These are phyloP conservation scores for Lasiodiplodia citricola DNA, from an alignment of 2,329 filamentous ascomycete genomes.

Conservation along the genomic window DNA sequence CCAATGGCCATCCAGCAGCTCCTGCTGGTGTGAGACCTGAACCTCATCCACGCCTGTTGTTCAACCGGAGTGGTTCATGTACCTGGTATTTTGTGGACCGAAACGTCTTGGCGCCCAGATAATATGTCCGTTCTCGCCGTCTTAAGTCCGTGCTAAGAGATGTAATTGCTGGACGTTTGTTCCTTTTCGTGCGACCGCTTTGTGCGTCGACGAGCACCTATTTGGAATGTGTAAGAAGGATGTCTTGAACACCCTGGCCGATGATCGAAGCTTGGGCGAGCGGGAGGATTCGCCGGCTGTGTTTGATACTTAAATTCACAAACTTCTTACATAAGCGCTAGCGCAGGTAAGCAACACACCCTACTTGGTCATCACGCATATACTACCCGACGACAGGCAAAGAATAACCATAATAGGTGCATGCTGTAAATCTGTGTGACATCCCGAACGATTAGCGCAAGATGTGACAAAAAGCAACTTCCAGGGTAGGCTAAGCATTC, in stretches of 20 bases:
- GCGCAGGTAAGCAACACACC: background rate
- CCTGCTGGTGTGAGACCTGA: background rate
- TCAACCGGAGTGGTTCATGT: background rate
- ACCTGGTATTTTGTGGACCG: background rate
- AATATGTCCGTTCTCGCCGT: background rate
- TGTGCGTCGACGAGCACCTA: too few species aligned
- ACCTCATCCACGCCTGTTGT: background rate
- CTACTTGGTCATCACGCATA: background rate
- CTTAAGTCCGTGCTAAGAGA: background rate
- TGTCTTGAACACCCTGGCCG: background rate
- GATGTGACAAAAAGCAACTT: background rate
- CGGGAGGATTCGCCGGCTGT: background rate
- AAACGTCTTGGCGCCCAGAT: background rate
- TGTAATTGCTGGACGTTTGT: too few species aligned
- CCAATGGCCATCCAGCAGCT: background rate
- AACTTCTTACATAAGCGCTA: conserved; percentile 2
- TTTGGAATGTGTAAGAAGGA: background rate
- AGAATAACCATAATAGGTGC: background rate
- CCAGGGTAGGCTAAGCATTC: background rate
- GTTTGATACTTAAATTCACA: background rate
- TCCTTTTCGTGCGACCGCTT: too few species aligned
- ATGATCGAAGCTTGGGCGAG: background rate
- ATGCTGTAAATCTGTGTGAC: background rate
- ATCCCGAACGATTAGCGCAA: background rate
- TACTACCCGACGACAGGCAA: background rate